These are phyloP conservation scores for Hansenula sp. DNA, from an alignment of 1,139 yeast genomes.

Conservation along the genomic window DNA sequence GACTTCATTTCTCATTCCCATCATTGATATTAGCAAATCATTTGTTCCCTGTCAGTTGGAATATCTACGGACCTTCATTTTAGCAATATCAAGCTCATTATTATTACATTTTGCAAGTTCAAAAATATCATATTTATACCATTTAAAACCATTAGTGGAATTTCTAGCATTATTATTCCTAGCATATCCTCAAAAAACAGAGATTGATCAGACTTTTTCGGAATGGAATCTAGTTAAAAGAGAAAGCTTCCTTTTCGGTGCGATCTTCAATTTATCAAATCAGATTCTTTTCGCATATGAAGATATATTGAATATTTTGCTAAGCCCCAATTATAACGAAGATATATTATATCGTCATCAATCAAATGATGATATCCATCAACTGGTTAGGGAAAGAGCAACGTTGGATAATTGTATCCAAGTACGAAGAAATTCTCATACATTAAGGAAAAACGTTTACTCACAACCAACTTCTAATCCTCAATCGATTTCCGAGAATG, in stretches of 20 bases:
- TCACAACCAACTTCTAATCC: not conserved
- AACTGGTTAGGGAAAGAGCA: conserved; percentile 15
- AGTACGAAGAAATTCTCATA: conserved; percentile 18
- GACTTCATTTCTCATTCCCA: conserved; percentile 6
- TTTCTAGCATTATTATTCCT: conserved; percentile 16
- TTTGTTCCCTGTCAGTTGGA: conserved; percentile 18
- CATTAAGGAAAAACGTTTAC: conserved; percentile 12
- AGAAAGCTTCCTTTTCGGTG: conserved; percentile 20
- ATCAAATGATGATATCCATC: conserved; percentile 7
- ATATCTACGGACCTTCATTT: conserved; percentile 16
- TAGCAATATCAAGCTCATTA: conserved; percentile 13
- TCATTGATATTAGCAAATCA: conserved; percentile 12
- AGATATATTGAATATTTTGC: conserved; percentile 3
- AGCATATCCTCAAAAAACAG: conserved; percentile 22
- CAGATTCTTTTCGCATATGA: conserved; percentile 12
- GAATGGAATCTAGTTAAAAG: conserved; percentile 20
- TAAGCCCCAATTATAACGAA: not conserved
- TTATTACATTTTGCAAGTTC: conserved; percentile 12
- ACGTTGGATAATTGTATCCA: conserved; percentile 21
- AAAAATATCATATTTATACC: conserved; percentile 8
- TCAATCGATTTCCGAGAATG: conserved; percentile 5
- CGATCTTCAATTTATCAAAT: conserved; percentile 11
- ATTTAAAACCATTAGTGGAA: conserved; percentile 15
- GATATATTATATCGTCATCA: not conserved
- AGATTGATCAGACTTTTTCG: conserved; percentile 8